A percentile compares a stretch with the other conserved stretches of the same genome.
Conservation (phyloP, 192 early-diverging fungal genomes). For the Obelidium mucronatum region DNA sequence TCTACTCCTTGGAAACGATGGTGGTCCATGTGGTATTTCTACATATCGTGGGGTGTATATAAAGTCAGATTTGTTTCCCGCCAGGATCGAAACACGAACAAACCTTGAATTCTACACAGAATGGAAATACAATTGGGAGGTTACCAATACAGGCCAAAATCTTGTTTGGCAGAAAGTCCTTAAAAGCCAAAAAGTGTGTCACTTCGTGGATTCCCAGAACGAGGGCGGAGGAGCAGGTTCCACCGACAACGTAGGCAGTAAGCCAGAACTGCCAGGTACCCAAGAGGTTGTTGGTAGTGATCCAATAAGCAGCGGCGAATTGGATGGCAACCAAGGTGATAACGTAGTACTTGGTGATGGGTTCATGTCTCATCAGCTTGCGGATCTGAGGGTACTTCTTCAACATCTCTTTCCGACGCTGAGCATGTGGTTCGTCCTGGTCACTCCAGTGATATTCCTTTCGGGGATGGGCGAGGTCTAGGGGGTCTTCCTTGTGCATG, state of each 20-base stretch:
- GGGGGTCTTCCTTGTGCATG: slow-evolving; percentile 5
- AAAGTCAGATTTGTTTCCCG: background rate
- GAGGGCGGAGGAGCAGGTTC: slow-evolving; percentile 78
- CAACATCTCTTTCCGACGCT: slow-evolving; percentile 88
- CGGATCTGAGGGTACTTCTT: slow-evolving; percentile 87
- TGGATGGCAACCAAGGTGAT: slow-evolving; percentile 72
- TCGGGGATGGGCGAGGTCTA: slow-evolving; percentile 4
- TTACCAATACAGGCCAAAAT: slow-evolving; percentile 85
- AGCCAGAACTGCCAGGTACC: slow-evolving; percentile 71
- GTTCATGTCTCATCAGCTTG: slow-evolving; percentile 83
- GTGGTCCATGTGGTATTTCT: slow-evolving; percentile 87
- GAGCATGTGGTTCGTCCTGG: slow-evolving; percentile 91
- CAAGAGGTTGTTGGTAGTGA: slow-evolving; percentile 67
- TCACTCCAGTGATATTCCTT: slow-evolving; percentile 43
- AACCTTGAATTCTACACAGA: slow-evolving; percentile 47
- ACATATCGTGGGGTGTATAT: slow-evolving; percentile 27
- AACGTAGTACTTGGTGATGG: slow-evolving; percentile 78
- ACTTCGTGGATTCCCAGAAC: slow-evolving; percentile 94
- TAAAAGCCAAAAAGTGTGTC: slow-evolving; percentile 83
- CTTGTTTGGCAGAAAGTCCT: slow-evolving; percentile 78
- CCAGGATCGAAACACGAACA: background rate
- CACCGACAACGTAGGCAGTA: slow-evolving; percentile 81
- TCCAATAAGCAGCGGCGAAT: slow-evolving; percentile 75
- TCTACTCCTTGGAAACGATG: slow-evolving; percentile 97
- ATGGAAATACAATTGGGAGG: slow-evolving; percentile 75